These are phyloP conservation scores for Umbelopsis sp. DNA, from an alignment of 371 early-diverging fungal species.

Conservation along the genomic window DNA sequence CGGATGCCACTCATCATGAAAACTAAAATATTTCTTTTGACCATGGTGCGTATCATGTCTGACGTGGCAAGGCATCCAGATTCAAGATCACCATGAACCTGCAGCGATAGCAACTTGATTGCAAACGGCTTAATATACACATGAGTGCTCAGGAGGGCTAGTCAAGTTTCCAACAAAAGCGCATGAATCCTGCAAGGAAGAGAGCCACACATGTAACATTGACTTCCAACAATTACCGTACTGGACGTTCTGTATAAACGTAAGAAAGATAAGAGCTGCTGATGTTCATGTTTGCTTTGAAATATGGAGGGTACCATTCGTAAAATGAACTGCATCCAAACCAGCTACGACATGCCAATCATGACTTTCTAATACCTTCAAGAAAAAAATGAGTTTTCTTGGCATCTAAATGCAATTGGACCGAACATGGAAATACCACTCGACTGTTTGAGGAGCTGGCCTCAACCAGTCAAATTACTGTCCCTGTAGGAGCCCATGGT, in stretches of 20 bases:
- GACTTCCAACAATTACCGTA: background rate
- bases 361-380: background rate
- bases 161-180: constrained; percentile 2
- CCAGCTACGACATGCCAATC: no score
- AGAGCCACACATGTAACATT: background rate
- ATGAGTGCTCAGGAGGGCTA: background rate
- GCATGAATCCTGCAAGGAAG: background rate
- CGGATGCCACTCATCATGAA: background rate
- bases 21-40: no score
- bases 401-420: constrained; percentile 13
- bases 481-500: constrained; percentile 61
- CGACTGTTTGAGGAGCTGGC: background rate
- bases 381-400: constrained; percentile 11
- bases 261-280: background rate
- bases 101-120: background rate
- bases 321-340: background rate
- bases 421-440: constrained; percentile 17
- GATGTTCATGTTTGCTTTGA: background rate
- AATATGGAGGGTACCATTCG: background rate
- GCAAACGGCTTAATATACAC: background rate
- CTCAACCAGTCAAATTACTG: constrained; percentile 14
- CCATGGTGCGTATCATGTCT: no score
- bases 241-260: background rate
- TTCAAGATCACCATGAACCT: no score
- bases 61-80: no score